phyloP scores from a whole-genome alignment of 805 yeast genomes.

The Lipomyces mesembrius region DNA sequence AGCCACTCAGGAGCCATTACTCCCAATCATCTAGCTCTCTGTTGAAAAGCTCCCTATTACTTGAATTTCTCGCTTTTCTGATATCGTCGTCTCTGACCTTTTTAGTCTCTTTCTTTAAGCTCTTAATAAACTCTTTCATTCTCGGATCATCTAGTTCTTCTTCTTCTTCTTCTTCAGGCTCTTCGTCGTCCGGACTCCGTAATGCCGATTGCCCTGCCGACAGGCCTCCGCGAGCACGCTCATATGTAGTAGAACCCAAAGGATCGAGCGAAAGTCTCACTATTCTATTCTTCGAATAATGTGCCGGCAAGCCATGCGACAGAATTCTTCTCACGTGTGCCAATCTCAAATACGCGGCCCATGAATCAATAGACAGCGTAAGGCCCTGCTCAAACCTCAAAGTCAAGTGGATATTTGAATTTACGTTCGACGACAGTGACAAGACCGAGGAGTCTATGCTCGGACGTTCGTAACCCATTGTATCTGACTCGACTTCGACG shows the following conservation, averaged over 20 bases:
- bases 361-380: constrained; percentile 34
- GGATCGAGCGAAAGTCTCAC: constrained; percentile 31
- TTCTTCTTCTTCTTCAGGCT: constrained; percentile 6
- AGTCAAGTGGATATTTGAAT: constrained; percentile 28
- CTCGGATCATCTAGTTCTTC: constrained; percentile 13
- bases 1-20: neutral
- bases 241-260: constrained; percentile 25
- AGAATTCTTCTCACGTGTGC: constrained; percentile 33
- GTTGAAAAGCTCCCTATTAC: constrained; percentile 15
- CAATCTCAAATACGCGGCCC: constrained; percentile 36
- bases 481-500: constrained; percentile 20
- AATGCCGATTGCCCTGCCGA: neutral
- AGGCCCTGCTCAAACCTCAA: constrained; percentile 34
- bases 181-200: constrained; percentile 10
- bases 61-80: constrained; percentile 17
- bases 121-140: constrained; percentile 7
- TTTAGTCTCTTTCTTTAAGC: constrained; percentile 12
- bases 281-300: constrained; percentile 35
- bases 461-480: constrained; percentile 18
- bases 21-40: constrained; percentile 20
- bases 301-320: constrained; percentile 39
- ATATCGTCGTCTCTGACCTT: constrained; percentile 16
- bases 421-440: constrained; percentile 7
- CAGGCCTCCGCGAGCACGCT: constrained; percentile 4
- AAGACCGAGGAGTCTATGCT: constrained; percentile 19